Evolutionary conservation across 768 basidiomycete species (phyloP).

Genomic region (Kwoniella europaea): DNA sequence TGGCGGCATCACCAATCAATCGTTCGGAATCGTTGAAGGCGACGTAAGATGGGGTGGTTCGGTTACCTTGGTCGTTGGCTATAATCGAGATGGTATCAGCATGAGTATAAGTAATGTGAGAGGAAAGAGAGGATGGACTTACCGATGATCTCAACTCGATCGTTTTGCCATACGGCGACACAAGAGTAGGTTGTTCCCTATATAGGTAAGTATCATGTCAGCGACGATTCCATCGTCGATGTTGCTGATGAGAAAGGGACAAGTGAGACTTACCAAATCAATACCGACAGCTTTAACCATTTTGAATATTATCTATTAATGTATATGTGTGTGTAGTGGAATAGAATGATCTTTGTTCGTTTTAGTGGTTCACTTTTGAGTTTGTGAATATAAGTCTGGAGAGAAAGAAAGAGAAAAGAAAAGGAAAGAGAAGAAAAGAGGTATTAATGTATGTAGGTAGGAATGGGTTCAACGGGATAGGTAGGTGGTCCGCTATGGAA

Average conservation of each 20-base stretch:
- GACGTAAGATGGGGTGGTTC: slow-evolving; percentile 94
- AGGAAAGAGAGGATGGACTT: slow-evolving; percentile 18
- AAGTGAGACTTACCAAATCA: slow-evolving; percentile 52
- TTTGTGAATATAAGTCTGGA: slow-evolving; percentile 16
- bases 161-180: slow-evolving; percentile 99
- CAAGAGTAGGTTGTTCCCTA: slow-evolving; percentile 95
- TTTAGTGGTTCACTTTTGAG: slow-evolving; percentile 4
- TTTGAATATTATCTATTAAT: slow-evolving; percentile 19
- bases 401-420: slow-evolving; percentile 12
- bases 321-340: slow-evolving; percentile 5
- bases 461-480: slow-evolving; percentile 11
- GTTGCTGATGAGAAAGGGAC: neutral
- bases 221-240: slow-evolving; percentile 13
- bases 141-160: slow-evolving; percentile 96
- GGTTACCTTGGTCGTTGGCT: slow-evolving; percentile 68
- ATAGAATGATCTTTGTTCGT: slow-evolving; percentile 9
- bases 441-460: slow-evolving; percentile 17
- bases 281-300: slow-evolving; percentile 59
- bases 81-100: slow-evolving; percentile 1
- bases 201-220: slow-evolving; percentile 8
- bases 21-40: slow-evolving; percentile 94
- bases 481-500: neutral
- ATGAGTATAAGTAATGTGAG: neutral
- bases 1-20: slow-evolving; percentile 98
- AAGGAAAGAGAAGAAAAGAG: neutral